Conservation (phyloP, 2,329 filamentous ascomycete genomes). For the Nemania abortiva region DNA sequence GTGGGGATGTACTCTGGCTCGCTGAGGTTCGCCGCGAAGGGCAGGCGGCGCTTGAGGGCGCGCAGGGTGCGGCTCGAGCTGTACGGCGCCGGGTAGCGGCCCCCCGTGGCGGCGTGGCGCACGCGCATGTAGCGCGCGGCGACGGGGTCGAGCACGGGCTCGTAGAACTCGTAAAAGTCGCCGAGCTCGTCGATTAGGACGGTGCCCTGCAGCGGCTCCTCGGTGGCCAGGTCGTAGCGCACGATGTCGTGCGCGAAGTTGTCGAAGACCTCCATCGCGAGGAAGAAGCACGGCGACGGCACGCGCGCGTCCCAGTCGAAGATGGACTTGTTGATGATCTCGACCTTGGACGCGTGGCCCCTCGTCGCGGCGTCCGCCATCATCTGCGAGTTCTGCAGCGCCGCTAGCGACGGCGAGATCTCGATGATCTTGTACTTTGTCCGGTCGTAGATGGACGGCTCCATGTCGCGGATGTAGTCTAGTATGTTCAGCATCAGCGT, state of each 20-base stretch:
- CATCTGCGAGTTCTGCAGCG: constrained; percentile 79
- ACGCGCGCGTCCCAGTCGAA: constrained; percentile 93
- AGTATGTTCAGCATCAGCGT: constrained; percentile 98
- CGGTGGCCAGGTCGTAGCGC: constrained; percentile 86
- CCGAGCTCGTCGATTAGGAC: constrained; percentile 87
- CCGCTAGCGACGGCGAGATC: constrained; percentile 85
- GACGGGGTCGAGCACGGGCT: constrained; percentile 81
- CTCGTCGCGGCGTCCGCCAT: constrained; percentile 73
- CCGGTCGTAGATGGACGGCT: constrained; percentile 92
- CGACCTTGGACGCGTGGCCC: constrained; percentile 86
- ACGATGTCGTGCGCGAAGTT: constrained; percentile 97
- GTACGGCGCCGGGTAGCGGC: constrained; percentile 73
- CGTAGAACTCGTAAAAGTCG: constrained; percentile 96
- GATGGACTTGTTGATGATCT: constrained; percentile 94
- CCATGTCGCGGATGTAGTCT: constrained; percentile 90
- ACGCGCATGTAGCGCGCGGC: constrained; percentile 85
- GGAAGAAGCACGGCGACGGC: constrained; percentile 95
- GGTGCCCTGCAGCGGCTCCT: constrained; percentile 85
- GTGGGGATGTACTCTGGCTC: constrained; percentile 94
- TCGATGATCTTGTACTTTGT: constrained; percentile 97
- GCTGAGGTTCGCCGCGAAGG: constrained; percentile 81
- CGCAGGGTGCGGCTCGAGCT: constrained; percentile 67
- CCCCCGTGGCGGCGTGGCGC: constrained; percentile 79
- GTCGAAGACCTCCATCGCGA: constrained; percentile 98
- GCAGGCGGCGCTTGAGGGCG: constrained; percentile 72